phyloP scores from a whole-genome alignment of 2,329 filamentous ascomycete species.

The Colletotrichum sidae region DNA sequence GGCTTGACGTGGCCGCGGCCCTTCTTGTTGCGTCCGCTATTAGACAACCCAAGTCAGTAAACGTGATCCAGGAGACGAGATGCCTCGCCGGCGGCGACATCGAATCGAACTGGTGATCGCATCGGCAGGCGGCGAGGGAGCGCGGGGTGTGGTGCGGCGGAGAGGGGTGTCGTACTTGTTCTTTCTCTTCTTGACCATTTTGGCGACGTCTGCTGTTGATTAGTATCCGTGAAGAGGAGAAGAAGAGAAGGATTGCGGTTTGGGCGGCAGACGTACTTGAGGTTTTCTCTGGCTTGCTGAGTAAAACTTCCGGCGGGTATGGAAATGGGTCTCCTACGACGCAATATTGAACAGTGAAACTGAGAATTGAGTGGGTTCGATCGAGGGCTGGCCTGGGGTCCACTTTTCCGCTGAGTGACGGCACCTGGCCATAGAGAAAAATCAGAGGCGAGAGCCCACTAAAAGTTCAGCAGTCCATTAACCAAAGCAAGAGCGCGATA shows the following conservation, averaged over 20 bases:
- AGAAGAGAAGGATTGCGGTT: slow-evolving; percentile 36
- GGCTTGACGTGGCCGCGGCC: slow-evolving; percentile 99
- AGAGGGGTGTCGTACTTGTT: slow-evolving; percentile 65
- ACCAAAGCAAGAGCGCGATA: no score
- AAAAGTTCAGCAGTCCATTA: no score
- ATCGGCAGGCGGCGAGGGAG: not conserved
- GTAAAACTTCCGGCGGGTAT: slow-evolving; percentile 23
- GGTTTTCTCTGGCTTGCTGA: slow-evolving; percentile 38
- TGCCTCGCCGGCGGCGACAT: slow-evolving; percentile 12
- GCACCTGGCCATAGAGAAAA: not conserved
- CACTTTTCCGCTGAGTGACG: not conserved
- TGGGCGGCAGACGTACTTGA: slow-evolving; percentile 37
- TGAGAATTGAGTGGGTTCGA: slow-evolving; percentile 8
- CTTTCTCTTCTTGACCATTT: slow-evolving; percentile 80
- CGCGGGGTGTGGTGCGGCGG: not conserved
- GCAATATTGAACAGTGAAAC: not conserved
- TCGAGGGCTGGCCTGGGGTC: slow-evolving; percentile 22
- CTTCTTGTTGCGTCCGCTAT: slow-evolving; percentile 99
- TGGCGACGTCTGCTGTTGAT: slow-evolving; percentile 63
- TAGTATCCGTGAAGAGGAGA: slow-evolving; percentile 41
- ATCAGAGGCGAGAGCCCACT: not conserved
- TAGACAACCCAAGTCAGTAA: slow-evolving; percentile 41
- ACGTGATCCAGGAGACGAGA: not conserved
- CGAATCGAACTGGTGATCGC: not conserved
- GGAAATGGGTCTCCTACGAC: slow-evolving; percentile 10